Base-by-base conservation (phyloP, 1,139 yeast genomes). In the Spathaspora sp. region DNA sequence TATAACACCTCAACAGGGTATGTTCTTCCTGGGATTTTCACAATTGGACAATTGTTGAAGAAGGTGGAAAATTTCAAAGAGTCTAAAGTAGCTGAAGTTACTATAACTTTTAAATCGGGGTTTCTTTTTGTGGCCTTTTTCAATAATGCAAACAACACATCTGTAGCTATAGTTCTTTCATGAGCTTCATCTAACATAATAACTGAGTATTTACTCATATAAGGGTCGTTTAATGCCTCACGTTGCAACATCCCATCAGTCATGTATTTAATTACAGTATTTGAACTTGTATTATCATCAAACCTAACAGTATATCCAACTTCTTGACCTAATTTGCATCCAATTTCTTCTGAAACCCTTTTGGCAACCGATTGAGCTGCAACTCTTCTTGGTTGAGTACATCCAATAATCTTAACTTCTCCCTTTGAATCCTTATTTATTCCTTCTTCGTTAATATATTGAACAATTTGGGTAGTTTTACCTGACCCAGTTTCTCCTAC, bases 161-260 rank as follows among this genome's bases (percentile, higher is more conserved):
- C 99, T 0, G 98, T 93, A 0, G 97, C 88, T 40, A 93, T 82
- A 0, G 98, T 91, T 58, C 99, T 77, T 64, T 93, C 99, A 65
- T 93, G 99, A 0, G 97, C 97, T 65, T 90, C 98, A 67, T 90
- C 98, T 45, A 90, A 70, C 90, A 90, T 87, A 13, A 90, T 84
- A 1, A 87, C 93, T 0, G 95, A 82, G 60, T 91, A 90, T 51
- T 72, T 79, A 20, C 76, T 73, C 85, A 90, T 77, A 26, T 72
- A 67, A 0, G 95, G 89, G 60, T 91, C 97, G 31, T 75, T 61
- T 42, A 90, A 68, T 0, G 95, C 91, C 59, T 90, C 97, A 52
- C 89, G 71, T 63, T 88, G 89, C 29, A 90, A 74, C 89, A 90
- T 88, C 72, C 98, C 98, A 66, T 90, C 98, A 0, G 98, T 90